Base-by-base conservation (phyloP, 2,329 filamentous ascomycete species). In the Sclerotinia nivalis region DNA sequence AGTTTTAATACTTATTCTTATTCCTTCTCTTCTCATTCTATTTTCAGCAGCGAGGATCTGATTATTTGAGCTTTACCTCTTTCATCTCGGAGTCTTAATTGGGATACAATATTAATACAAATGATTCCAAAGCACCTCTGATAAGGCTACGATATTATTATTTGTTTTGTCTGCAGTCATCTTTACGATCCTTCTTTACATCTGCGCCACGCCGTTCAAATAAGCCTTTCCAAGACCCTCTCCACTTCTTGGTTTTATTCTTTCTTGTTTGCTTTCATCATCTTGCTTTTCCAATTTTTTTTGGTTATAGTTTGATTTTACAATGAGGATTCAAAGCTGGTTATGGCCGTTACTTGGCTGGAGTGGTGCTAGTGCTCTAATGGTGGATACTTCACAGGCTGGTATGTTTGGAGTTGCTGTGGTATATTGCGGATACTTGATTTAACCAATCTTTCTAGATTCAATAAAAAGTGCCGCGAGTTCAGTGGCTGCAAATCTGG, bases 401-500 rank as follows among this genome's bases (percentile, higher is more conserved):
- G 71, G 76, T 77, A 75, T 67, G 72, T 70, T 25, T 47, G 8
- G 5, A 28, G 25, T 25, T 25, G 7, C 25, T 69, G 22, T 43
- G 28, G 56, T 18, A 25, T 12, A 12, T 59, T 59, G 9, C 34
- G 25, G 18, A 62, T n/a, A 22, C 6, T 58, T 15, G 22, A 18
- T 59, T 56, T 69, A 18, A 69, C 52, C 37, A 43, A 50, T 47
- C 10, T 54, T 22, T 1, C 12, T 50, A 80, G 79, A 74, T 64
- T 79, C 79, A 10, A 76, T 81, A 67, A 80, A 78, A 69, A 70
- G 69, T 45, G 75, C 75, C 2, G 78, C 80, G n/a, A 77, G 76
- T 68, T 76, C 75, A 52, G 75, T 79, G 34, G 84, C 84, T 4
- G 78, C 82, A 68, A 83, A 82, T 56, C 80, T 87, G 77, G 81